A percentile compares a stretch with the other conserved stretches of the same genome.
These are phyloP conservation scores for Penicillium palitans DNA, from an alignment of 2,329 filamentous ascomycete genomes.

Conservation along the genomic window DNA sequence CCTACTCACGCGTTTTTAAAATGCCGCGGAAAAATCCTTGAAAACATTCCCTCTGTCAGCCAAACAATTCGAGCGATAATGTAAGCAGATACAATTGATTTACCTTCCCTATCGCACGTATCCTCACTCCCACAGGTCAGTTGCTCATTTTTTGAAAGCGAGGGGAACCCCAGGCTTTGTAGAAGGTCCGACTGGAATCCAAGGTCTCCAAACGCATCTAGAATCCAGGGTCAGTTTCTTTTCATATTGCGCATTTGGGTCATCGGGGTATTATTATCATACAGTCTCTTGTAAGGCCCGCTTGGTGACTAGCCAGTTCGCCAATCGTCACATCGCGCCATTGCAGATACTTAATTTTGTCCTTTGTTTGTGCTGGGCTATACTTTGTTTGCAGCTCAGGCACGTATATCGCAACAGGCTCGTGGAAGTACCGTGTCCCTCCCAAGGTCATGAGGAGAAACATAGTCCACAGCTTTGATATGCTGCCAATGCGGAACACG, in stretches of 20 bases:
- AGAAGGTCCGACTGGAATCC: conserved; percentile 6
- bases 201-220: conserved; percentile 18
- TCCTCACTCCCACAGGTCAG: conserved; percentile 14
- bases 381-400: conserved; percentile 20
- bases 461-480: conserved; percentile 47
- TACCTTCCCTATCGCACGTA: conserved; percentile 15
- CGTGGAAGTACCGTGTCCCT: conserved; percentile 21
- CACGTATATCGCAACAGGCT: conserved; percentile 28
- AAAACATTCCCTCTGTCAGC: background rate
- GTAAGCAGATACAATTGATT: background rate
- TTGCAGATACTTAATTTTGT: conserved; percentile 10
- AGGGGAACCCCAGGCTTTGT: conserved; percentile 16
- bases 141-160: conserved; percentile 5
- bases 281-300: conserved; percentile 42
- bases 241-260: background rate
- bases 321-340: conserved; percentile 38
- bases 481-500: conserved; percentile 47
- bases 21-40: conserved; percentile 41
- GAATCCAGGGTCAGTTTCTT: background rate
- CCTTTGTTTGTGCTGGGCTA: background rate
- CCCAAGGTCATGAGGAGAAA: conserved; percentile 36
- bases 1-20: conserved; percentile 23
- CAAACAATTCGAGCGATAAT: background rate
- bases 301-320: conserved; percentile 39
- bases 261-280: conserved; percentile 11